Evolutionary conservation across 371 early-diverging fungal species (phyloP), one percentile per base, ranked within the genome.

Genomic region (Coemansia sp.): DNA sequence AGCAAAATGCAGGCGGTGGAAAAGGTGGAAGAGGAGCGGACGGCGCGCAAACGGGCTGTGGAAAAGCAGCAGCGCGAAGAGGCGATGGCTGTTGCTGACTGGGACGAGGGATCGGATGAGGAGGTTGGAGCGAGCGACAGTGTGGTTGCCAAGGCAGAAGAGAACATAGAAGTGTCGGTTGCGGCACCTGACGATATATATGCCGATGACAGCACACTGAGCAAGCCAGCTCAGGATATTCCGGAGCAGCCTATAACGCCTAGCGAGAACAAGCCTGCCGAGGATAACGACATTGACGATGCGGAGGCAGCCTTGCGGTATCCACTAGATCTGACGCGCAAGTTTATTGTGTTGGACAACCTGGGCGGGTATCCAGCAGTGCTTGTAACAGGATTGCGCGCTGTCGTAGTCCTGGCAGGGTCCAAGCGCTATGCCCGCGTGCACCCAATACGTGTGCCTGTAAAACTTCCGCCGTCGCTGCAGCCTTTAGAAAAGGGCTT

Each of bases 351-450:
- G 2, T 90, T 90, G 50, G 78, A 80, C 13, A 89, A 91, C 62
- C 82, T 91, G 0, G 82, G 87, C 40, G 91, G 91, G 5, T 94
- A 89, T 72, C 77, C 89, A 5, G 98, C 95, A 51, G 85, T 97
- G 11, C 91, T 97, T 77, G 84, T 95, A n/a, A 78, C 91, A 3
- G 95, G 95, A 22, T 69, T 84, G 10, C 85, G 88, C 21, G 95
- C 97, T 1, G 82, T 87, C 18, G 90, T 94, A 89, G 79, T 95
- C 10, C 85, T 97, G 1, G 72, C 74, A 3, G 67, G 70, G 2
- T 63, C 81, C 52, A 88, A 89, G 61, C 84, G 86, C 52, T 82
- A 81, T 58, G 77, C 91, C 7, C 84, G 95, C 45, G 87, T 93
- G 0, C 95, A 94, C 72, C 95, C 94, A 0, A 84, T 92, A 84